Evolutionary conservation across 2,329 filamentous ascomycete genomes (phyloP).

Genomic region (Fusarium domesticum): DNA sequence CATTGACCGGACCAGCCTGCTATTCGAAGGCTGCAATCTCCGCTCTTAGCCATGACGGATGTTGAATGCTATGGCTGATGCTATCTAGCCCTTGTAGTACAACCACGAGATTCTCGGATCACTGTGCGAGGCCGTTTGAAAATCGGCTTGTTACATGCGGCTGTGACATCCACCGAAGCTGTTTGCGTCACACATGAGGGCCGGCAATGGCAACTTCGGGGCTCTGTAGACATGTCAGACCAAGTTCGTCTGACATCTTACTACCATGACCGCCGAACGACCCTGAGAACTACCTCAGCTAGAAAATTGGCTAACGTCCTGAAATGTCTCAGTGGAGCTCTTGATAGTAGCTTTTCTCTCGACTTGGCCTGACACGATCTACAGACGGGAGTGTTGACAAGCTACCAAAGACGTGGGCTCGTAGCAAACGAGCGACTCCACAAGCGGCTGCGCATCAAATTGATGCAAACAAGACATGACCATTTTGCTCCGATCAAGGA

Average conservation of each 20-base stretch:
- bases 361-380: too few species aligned
- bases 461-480: not conserved
- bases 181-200: constrained; percentile 20
- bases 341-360: too few species aligned
- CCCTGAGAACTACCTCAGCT: too few species aligned
- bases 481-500: not conserved
- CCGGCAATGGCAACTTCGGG: constrained; percentile 14
- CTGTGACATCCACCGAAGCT: not conserved
- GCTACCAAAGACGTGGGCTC: too few species aligned
- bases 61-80: not conserved
- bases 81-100: constrained; percentile 11
- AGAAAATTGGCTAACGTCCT: too few species aligned
- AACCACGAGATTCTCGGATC: constrained; percentile 10
- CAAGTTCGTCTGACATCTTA: constrained; percentile 4
- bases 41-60: not conserved
- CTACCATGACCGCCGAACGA: not conserved
- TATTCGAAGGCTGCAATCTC: not conserved
- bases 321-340: too few species aligned
- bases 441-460: not conserved
- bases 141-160: constrained; percentile 5
- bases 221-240: constrained; percentile 7
- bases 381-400: too few species aligned
- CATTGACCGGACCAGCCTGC: not conserved
- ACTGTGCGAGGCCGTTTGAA: constrained; percentile 11
- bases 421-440: too few species aligned